Conservation (phyloP, 2,329 filamentous ascomycete genomes). For the Paecilomyces dactylethromorphus region DNA sequence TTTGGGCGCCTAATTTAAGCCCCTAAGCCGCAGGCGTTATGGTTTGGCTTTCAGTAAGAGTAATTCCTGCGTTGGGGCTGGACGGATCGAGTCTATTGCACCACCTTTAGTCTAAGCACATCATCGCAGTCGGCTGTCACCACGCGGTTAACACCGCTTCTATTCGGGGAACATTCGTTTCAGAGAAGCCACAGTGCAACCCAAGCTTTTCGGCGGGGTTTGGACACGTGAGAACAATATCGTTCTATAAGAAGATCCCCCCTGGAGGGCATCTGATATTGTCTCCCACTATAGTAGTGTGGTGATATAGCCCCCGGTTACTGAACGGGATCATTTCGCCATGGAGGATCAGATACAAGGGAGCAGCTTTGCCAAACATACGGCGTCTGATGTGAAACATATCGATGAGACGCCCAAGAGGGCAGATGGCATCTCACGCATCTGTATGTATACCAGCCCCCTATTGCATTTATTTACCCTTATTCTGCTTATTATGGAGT, state of each 20-base stretch:
- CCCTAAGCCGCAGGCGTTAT: too few species aligned
- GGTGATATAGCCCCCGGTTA: neutral
- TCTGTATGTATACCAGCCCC: conserved; percentile 18
- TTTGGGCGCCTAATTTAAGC: too few species aligned
- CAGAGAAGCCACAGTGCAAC: neutral
- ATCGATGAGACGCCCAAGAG: conserved; percentile 10
- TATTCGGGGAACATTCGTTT: neutral
- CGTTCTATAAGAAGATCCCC: neutral
- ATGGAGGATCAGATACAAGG: neutral
- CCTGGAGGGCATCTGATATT: neutral
- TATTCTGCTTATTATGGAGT: neutral
- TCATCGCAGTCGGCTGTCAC: neutral
- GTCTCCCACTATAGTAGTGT: neutral
- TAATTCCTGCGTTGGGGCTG: neutral
- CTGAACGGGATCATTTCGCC: neutral
- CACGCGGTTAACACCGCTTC: neutral
- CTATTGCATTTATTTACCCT: neutral
- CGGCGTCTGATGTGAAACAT: conserved; percentile 14
- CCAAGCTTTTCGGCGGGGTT: neutral
- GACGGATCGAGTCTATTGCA: conserved; percentile 1
- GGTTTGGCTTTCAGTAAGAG: neutral
- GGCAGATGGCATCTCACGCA: conserved; percentile 24
- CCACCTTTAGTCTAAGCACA: conserved; percentile 1
- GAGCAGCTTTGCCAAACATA: conserved; percentile 7
- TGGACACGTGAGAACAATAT: neutral